Base-by-base conservation (phyloP, 2,329 filamentous ascomycete species). In the Colletotrichum lindemuthianum region DNA sequence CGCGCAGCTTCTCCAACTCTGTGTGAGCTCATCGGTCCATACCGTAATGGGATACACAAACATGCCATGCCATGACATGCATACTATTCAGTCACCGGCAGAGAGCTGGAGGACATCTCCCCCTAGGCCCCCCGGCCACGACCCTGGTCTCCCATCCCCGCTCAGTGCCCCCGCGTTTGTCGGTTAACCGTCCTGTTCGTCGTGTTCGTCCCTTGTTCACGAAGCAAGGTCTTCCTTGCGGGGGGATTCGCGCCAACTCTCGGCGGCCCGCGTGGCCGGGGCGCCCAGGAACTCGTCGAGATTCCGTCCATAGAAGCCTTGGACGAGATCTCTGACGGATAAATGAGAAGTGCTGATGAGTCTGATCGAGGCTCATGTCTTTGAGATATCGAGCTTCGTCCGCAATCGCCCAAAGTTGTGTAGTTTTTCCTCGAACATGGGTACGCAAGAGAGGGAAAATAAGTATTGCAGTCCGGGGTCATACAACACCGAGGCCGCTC, bases 101-200 rank as follows among this genome's bases (percentile, higher is more conserved):
- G 34, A 49, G 15, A 10, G 9, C 32, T 36, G 57, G 41, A 24
- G 24, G 24, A 24, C 11, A 6, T 32, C 13, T 54, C 39, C 24
- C 24, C 33, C 44, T 47, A n/a, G 15, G 40, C 12, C 33, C 34
- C 24, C 45, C 51, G 56, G 47, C 45, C 51, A 3, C 37, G 45
- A 49, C 57, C 51, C 51, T 13, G 16, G 24, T 24, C 24, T 24
- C 52, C 51, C 34, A 39, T 45, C 58, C 61, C 58, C 44, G 45
- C 43, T 49, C 40, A 0, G 8, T 61, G 32, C 58, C 63, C 63
- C 63, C 63, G 63, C 63, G 47, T 57, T 61, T 43, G 55, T 59
- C 60, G 49, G 49, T 47, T 63, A 60, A 51, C 36, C 55, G 1
- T 24, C n/a, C 16, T 49, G 11, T 12, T 41, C 37, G 44, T 48